These are phyloP conservation scores for Acorus gramineus DNA, from an alignment of 106 monocot species.

Conservation along the genomic window DNA sequence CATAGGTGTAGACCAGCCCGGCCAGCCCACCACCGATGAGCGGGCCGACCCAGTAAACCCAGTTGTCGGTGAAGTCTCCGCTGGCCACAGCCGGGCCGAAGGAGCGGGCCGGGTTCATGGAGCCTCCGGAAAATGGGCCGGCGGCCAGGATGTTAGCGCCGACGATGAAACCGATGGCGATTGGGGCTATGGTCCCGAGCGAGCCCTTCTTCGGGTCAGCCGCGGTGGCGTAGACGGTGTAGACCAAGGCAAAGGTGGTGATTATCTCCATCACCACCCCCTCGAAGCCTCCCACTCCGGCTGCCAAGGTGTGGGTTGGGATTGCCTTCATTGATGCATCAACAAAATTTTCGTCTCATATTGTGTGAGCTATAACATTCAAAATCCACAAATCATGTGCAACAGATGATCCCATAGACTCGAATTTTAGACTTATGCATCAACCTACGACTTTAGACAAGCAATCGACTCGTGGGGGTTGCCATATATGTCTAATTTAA, in stretches of 20 bases:
- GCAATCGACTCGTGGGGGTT: too few relatives aligned
- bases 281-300: constrained; percentile 21
- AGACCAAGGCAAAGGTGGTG: constrained; percentile 34
- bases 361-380: neutral
- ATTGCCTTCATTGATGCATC: constrained; percentile 6
- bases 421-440: too few relatives aligned
- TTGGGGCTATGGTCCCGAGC: constrained; percentile 7
- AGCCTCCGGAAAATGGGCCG: constrained; percentile 25
- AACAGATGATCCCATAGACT: too few relatives aligned
- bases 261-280: constrained; percentile 44
- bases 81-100: constrained; percentile 20
- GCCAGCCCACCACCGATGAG: constrained; percentile 26
- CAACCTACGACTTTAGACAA: too few relatives aligned
- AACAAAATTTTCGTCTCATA: neutral
- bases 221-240: constrained; percentile 28
- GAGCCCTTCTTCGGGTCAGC: constrained; percentile 45
- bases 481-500: too few relatives aligned
- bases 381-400: neutral
- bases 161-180: constrained; percentile 23
- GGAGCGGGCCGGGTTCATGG: constrained; percentile 21
- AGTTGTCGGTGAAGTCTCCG: constrained; percentile 16
- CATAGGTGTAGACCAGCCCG: constrained; percentile 17
- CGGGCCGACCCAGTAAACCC: constrained; percentile 28
- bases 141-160: constrained; percentile 28
- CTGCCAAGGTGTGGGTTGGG: constrained; percentile 16